Evolutionary conservation across 2,329 filamentous ascomycete species (phyloP), one percentile per base, ranked within the genome.

Genomic region (Orbilia javanica): DNA sequence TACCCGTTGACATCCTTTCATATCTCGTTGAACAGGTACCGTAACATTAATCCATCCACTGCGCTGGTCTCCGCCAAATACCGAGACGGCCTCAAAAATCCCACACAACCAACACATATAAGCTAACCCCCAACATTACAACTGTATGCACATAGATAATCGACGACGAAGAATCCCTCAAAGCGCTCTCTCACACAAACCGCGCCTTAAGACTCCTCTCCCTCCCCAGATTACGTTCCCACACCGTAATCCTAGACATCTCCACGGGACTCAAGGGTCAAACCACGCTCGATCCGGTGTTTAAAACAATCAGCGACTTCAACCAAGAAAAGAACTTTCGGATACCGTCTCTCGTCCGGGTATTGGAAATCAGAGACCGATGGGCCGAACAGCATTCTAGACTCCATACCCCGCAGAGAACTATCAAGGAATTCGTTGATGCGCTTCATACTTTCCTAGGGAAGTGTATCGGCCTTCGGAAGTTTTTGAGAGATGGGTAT

Each of bases 171-270:
- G 11, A 57, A 50, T 78, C 74, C 15, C 52, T 78, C 27, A 25
- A 25, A 18, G 62, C 67, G 4, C 27, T 78, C 29, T 78, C 74
- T 6, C 13, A 63, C 22, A 78, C 74, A 6, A 63, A 52, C 20
- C 67, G 63, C 10, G 57, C 67, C 22, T 25, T 78, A 10, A 53
- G 63, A 22, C 6, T 50, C 2, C 46, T 72, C 7, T 29, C 63
- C 15, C 62, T 78, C 1, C 62, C 74, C 13, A 60, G 63, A 10
- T n/a, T 78, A 13, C 60, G 62, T 27, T 78, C 74, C 3, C 52
- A 78, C 27, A 78, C 48, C 3, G 67, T 78, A n/a, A 42, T 78
- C 13, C 15, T 78, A 7, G 53, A 78, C 31, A 62, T 78, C 31
- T 62, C 63, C 11, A 15, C 34, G 1, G 55, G 48, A 25, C 60